These are phyloP conservation scores for Didymella lethalis DNA, from an alignment of 2,329 filamentous ascomycete species.

Conservation along the genomic window DNA sequence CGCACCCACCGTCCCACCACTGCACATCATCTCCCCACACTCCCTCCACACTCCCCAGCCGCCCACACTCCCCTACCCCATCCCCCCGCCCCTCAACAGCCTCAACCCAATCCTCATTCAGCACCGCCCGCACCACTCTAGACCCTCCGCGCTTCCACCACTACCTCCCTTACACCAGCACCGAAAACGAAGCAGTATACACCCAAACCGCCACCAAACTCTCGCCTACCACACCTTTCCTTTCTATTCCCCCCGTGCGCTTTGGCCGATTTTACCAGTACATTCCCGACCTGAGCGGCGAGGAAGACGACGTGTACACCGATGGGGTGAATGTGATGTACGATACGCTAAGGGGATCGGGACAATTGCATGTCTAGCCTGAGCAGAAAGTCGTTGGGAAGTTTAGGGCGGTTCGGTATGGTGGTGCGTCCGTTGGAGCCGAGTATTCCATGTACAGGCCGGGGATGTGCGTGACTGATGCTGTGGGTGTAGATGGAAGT, in stretches of 20 bases:
- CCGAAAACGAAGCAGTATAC: neutral
- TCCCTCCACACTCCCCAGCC: slow-evolving; percentile 19
- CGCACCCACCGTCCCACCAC: neutral
- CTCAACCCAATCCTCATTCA: neutral
- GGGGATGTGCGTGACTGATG: neutral
- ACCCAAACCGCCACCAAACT: neutral
- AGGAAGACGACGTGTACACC: neutral
- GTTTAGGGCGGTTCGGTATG: neutral
- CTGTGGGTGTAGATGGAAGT: neutral
- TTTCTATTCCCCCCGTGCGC: neutral
- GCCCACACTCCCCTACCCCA: slow-evolving; percentile 19
- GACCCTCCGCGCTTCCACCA: neutral
- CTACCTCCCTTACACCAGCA: slow-evolving; percentile 12
- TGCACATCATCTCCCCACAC: neutral
- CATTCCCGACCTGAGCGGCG: neutral
- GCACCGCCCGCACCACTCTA: neutral
- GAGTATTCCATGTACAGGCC: neutral
- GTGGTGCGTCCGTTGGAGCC: neutral
- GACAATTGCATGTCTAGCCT: neutral
- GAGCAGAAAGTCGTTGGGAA: neutral
- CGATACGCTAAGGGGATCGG: neutral
- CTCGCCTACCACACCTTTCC: neutral
- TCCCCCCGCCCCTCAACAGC: slow-evolving; percentile 18
- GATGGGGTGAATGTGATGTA: neutral
- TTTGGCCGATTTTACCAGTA: neutral